Evolutionary conservation across 805 yeast species (phyloP).

Genomic region (Torulaspora quercuum): DNA sequence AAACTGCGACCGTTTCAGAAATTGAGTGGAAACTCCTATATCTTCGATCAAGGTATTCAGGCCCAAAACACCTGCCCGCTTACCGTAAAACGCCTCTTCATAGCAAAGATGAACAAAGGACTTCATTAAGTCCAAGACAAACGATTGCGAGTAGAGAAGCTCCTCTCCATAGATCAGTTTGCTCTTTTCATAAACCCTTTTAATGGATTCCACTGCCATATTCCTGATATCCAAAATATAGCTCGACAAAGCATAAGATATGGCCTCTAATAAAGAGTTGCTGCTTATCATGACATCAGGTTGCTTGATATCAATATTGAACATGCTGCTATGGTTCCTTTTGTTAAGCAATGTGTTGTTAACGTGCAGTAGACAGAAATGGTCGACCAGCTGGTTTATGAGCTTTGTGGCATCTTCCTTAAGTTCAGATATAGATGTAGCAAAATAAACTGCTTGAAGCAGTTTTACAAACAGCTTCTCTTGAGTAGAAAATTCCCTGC

Average conservation of each 20-base stretch:
- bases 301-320: slow-evolving; percentile 74
- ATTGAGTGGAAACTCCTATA: slow-evolving; percentile 59
- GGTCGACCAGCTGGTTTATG: slow-evolving; percentile 67
- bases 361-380: slow-evolving; percentile 72
- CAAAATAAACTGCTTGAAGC: slow-evolving; percentile 66
- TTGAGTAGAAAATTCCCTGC: slow-evolving; percentile 50
- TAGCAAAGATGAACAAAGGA: slow-evolving; percentile 88
- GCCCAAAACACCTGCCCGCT: slow-evolving; percentile 87
- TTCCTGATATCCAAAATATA: slow-evolving; percentile 66
- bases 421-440: slow-evolving; percentile 71
- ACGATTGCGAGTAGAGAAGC: slow-evolving; percentile 65
- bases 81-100: slow-evolving; percentile 80
- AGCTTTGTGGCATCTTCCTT: slow-evolving; percentile 62
- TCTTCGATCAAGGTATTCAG: slow-evolving; percentile 68
- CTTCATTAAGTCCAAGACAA: slow-evolving; percentile 71
- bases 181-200: slow-evolving; percentile 58
- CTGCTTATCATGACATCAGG: slow-evolving; percentile 70
- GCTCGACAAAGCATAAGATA: slow-evolving; percentile 75
- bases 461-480: slow-evolving; percentile 63
- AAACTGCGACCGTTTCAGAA: slow-evolving; percentile 74
- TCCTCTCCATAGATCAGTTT: slow-evolving; percentile 65
- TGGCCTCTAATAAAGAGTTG: slow-evolving; percentile 66
- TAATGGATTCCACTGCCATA: slow-evolving; percentile 66
- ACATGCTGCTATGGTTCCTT: slow-evolving; percentile 62
- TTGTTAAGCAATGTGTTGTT: slow-evolving; percentile 70